Base-by-base conservation (phyloP, 2,329 filamentous ascomycete species). In the Ilyonectria destructans region DNA sequence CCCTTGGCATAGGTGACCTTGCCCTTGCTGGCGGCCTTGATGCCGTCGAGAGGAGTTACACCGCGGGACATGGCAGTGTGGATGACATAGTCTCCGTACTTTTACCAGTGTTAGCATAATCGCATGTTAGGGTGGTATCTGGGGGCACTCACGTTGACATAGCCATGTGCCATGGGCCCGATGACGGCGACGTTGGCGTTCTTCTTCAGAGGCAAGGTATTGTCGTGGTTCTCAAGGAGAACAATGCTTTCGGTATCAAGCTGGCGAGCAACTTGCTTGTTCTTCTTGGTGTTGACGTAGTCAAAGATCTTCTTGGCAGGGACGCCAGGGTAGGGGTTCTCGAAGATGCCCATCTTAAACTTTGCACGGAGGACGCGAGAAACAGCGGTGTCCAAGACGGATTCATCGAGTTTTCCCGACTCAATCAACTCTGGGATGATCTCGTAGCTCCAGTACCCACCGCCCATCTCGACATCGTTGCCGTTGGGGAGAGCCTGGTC, bases 401-500 rank as follows among this genome's bases (percentile, higher is more conserved):
- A 81, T 31, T 89, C 83, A 48, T 89, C 84, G 2, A 94, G 81
- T 63, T 87, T 89, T 1, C 91, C 90, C 1, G 86, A 84, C 61
- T 88, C 80, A 17, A 94, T 85, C 56, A 94, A 85, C 31, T 88
- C 83, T 6, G 91, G 90, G 58, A 94, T 93, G 40, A 85, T 87
- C 70, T 89, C 85, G 75, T 90, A 92, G 77, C 90, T 93, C 82
- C 89, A 94, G 21, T 89, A 91, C 21, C 92, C 92, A 45, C 92
- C 92, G 13, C 92, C 92, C 92, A 94, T 94, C 75, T 94, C 92
- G 13, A 92, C 86, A 72, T 94, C 92, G 57, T 90, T 92, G 3
- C 92, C 92, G 5, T 91, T 90, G 1, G 89, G 89, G 5, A 94
- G 85, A 9, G 89, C 83, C 80, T 87, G 65, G 15, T 29, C 17